Base-by-base conservation (phyloP, 2,329 filamentous ascomycete genomes). In the Penicillium polonicum region DNA sequence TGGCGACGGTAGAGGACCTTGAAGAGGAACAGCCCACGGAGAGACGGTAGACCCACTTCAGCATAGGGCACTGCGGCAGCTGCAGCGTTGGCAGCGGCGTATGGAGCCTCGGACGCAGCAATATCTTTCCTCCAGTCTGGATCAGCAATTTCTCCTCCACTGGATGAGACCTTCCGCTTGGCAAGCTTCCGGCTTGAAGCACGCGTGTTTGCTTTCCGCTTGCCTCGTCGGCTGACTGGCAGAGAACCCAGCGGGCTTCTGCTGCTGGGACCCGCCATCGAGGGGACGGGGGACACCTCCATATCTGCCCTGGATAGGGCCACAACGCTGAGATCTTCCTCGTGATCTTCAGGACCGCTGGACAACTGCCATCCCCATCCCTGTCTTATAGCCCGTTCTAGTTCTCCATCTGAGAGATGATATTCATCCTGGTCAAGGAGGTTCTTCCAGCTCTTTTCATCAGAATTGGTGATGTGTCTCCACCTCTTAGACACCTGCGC, bases 281-380 rank as follows among this genome's bases (percentile, higher is more conserved):
- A 68, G 44, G 53, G 59, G 48, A 52, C 55, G 27, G 66, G 66
- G 21, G 63, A 65, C 5, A 50, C 58, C 31, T 74, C 80, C n/a
- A 68, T 73, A 44, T 82, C 79, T 4, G 71, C 74, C 55, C 72
- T 74, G 4, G 70, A 58, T 13, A 61, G 65, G 9, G 73, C 50
- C 76, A 80, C 60, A 72, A 81, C 75, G 73, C 90, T 91, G 48
- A 97, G 76, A 70, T 99, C 92, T 57, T 85, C 83, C 74, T 99
- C 94, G 55, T 83, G 91, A 25, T 89, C 91, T 52, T 90, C 84
- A 4, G 82, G 75, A 0, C 89, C 89, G 55, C 86, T 84, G 0
- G 92, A 91, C 70, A 93, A 91, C 72, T 99, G 94, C 92, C 94
- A 99, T 15, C 92, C 94, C 94, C 94, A 99, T 15, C 94, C 94